Evolutionary conservation across 1,284 basidiomycete species (phyloP), one percentile per base, ranked within the genome.

Genomic region (Heterobasidion occidentale): DNA sequence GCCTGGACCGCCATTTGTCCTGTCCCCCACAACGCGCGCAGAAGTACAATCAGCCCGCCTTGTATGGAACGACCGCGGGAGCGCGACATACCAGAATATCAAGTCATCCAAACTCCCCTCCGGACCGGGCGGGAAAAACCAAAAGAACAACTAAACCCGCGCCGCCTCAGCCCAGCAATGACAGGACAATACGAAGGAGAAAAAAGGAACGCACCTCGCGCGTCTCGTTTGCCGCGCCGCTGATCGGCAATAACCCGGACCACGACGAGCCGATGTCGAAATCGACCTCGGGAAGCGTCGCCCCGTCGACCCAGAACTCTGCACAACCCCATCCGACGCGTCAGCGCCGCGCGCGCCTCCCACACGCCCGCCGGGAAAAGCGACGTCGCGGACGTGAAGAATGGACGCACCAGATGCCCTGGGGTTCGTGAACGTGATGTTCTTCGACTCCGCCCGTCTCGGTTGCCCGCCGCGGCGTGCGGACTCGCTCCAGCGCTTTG

Each of bases 41-140:
- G 17, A 49, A 27, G 27, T 5, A 5, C 27, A 27, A 27, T 27
- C 27, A 27, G 27, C 45, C 1, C 14, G 20, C 14, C 15, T 12
- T 17, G 20, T 46, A 14, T 46, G 14, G 79, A 27, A 8, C 77
- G 74, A 46, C 77, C 78, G 56, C 56, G 60, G 69, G 65, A 67
- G 69, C 20, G 9, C 36, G 27, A 59, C 57, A 51, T 66, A 81
- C 89, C 90, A 88, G 71, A 88, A 84, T 56, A 88, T 81, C 52
- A 91, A 65, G 63, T 91, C 86, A 62, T 91, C 84, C 12, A 79
- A 64, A 56, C 81, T 87, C 11, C 84, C 85, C 63, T 83, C 71
- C 9, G 84, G 84, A 7, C 85, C 86, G 1, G 88, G 83, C 46
- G 90, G 90, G 72, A 90, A 91, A 70, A 90, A 87, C 91, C 90